These are phyloP conservation scores for Naganishia onofrii DNA, from an alignment of 768 basidiomycete species.

Conservation along the genomic window DNA sequence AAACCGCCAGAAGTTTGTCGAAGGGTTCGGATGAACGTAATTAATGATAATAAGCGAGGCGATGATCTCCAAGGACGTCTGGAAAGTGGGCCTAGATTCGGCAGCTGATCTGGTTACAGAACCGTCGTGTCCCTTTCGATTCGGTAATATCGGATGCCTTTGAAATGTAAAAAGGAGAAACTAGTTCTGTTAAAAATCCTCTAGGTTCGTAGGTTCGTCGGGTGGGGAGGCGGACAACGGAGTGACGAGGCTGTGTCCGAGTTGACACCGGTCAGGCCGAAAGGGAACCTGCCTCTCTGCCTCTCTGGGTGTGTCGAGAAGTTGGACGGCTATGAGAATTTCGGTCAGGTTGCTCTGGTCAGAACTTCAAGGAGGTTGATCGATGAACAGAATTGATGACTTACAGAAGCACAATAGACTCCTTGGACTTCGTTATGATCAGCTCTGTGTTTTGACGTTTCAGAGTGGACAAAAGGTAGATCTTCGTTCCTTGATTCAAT, in stretches of 20 bases:
- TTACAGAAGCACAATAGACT: conserved; percentile 9
- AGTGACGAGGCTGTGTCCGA: background rate
- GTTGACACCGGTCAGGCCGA: background rate
- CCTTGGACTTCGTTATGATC: background rate
- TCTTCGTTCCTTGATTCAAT: background rate
- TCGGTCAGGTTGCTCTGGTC: background rate
- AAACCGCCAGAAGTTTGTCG: conserved; percentile 6
- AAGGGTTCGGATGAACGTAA: conserved; percentile 14
- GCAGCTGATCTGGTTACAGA: no score
- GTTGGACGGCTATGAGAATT: background rate
- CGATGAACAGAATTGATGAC: background rate
- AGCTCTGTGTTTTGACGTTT: background rate
- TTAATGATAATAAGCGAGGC: background rate
- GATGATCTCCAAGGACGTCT: background rate
- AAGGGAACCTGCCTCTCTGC: background rate
- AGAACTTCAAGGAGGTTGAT: background rate
- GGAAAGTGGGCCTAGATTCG: conserved; percentile 2
- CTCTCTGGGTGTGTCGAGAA: background rate
- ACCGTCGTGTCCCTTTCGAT: conserved; percentile 5
- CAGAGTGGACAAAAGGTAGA: background rate
- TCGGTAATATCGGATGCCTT: background rate
- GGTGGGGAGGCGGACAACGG: background rate
- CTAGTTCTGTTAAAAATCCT: background rate
- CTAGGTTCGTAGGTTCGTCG: background rate
- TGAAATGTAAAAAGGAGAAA: background rate